Evolutionary conservation across 441 rosid species (phyloP).

Genomic region (Mallotus repandus): DNA sequence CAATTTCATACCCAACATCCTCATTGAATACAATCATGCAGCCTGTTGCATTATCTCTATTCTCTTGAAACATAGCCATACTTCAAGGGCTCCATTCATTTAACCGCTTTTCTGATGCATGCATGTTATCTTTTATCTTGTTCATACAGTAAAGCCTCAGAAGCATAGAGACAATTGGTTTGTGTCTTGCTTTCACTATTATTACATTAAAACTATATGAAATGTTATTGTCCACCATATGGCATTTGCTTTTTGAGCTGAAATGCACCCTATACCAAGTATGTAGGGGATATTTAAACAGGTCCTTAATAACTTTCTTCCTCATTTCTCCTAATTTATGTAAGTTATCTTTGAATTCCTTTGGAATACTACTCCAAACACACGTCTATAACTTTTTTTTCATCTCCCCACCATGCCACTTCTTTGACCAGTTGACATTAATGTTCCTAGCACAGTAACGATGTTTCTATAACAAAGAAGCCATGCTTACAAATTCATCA

Average conservation of each 20-base stretch:
- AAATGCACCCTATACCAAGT: neutral
- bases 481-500: no score
- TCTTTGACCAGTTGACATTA: no score
- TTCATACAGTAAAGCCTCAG: neutral
- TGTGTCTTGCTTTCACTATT: neutral
- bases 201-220: neutral
- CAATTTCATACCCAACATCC: neutral
- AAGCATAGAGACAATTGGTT: neutral
- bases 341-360: no score
- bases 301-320: neutral
- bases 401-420: no score
- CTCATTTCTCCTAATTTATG: no score
- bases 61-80: neutral
- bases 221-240: neutral
- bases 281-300: no score
- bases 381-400: no score
- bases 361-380: no score
- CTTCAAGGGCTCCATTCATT: neutral
- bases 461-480: no score
- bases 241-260: neutral
- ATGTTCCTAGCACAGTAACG: no score
- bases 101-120: neutral
- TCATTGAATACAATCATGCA: neutral
- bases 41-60: neutral
- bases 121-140: neutral